Evolutionary conservation across 768 basidiomycete genomes (phyloP).

Genomic region (Basidioascus undulatus): DNA sequence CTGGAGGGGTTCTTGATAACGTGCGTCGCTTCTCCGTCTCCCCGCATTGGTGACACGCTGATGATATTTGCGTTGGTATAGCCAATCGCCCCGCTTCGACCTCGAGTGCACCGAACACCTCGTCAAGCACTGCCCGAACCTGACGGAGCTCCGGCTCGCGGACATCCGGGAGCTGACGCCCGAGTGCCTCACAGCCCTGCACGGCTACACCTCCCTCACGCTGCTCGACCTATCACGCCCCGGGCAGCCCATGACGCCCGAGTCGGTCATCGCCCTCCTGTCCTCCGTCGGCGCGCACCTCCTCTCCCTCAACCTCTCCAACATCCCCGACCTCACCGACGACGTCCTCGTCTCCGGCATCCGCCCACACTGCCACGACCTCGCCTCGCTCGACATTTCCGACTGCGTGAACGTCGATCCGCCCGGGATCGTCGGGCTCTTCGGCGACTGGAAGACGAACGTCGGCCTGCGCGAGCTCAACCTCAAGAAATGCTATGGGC

Average conservation of each 20-base stretch:
- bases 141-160: conserved; percentile 51
- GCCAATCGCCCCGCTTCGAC: conserved; percentile 66
- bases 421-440: conserved; percentile 41
- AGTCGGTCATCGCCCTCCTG: conserved; percentile 33
- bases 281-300: conserved; percentile 30
- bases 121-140: conserved; percentile 27
- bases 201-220: conserved; percentile 25
- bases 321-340: conserved; percentile 31
- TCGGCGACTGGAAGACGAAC: conserved; percentile 27
- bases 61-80: neutral
- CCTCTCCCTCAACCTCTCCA: conserved; percentile 42
- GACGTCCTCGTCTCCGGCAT: conserved; percentile 37
- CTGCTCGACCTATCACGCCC: conserved; percentile 49
- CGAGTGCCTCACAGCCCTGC: conserved; percentile 33
- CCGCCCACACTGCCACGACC: conserved; percentile 22
- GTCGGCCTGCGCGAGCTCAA: conserved; percentile 24
- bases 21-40: neutral
- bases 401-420: conserved; percentile 41
- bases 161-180: conserved; percentile 52
- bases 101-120: conserved; percentile 37
- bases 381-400: conserved; percentile 32
- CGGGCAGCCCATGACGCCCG: conserved; percentile 28
- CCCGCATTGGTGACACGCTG: no score
- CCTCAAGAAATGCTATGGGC: conserved; percentile 35
- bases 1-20: conserved; percentile 47